Conservation (phyloP, 2,329 filamentous ascomycete species). For the Mycosphaerella sp. region DNA sequence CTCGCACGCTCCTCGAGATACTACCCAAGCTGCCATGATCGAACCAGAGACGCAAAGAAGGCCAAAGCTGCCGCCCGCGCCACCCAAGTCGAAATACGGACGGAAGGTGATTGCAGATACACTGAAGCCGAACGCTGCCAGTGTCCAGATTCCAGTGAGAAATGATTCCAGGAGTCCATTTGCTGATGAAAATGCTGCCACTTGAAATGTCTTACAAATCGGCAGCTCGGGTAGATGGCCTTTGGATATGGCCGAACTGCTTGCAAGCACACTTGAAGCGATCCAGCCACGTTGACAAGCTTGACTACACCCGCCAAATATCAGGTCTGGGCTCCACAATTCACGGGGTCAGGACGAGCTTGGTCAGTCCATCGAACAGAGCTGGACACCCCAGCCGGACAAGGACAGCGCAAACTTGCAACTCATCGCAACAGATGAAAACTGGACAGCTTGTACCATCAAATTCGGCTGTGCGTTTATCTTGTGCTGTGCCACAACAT, state of each 20-base stretch:
- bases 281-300: too few species aligned
- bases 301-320: too few species aligned
- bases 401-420: not conserved
- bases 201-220: slow-evolving; percentile 6
- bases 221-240: not conserved
- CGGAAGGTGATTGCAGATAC: slow-evolving; percentile 3
- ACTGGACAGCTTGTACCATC: not conserved
- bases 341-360: too few species aligned
- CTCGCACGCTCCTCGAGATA: not conserved
- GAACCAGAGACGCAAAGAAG: slow-evolving; percentile 12
- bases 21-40: slow-evolving; percentile 3
- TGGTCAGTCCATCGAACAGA: not conserved
- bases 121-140: not conserved
- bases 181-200: slow-evolving; percentile 21
- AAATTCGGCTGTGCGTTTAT: not conserved
- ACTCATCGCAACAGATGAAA: too few species aligned
- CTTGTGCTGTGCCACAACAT: not conserved
- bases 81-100: slow-evolving; percentile 10
- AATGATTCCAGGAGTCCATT: slow-evolving; percentile 21
- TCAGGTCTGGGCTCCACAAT: too few species aligned
- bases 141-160: slow-evolving; percentile 10
- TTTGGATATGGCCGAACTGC: not conserved
- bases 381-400: not conserved
- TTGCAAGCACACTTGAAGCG: too few species aligned
- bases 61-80: slow-evolving; percentile 6